A percentile compares a stretch with the other conserved stretches of the same genome.
Evolutionary conservation across 176 grass and related monocot species (phyloP).

Genomic region (Elymus sibiricus): DNA sequence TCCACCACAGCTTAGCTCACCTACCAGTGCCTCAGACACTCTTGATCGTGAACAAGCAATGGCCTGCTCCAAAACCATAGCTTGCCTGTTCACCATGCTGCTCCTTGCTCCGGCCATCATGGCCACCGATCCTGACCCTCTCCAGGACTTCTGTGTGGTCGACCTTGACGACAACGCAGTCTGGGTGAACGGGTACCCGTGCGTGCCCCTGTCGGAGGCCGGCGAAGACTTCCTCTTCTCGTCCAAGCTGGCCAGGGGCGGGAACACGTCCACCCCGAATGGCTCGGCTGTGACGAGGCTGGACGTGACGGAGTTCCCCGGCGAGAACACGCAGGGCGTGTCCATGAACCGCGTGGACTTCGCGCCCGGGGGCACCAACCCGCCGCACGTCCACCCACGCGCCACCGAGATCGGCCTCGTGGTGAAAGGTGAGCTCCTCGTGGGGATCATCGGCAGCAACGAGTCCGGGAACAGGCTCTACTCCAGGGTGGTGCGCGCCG

Average conservation of each 20-base stretch:
- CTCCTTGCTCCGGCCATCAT: constrained; percentile 1
- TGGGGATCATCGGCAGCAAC: constrained; percentile 43
- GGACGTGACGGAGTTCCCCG: constrained; percentile 34
- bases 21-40: neutral
- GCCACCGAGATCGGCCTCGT: constrained; percentile 45
- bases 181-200: constrained; percentile 43
- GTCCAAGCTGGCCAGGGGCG: neutral
- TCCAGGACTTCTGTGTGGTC: constrained; percentile 72
- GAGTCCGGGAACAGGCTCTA: constrained; percentile 27
- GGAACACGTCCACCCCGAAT: constrained; percentile 38
- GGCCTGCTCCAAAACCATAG: neutral
- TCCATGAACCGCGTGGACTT: constrained; percentile 82
- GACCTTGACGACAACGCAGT: neutral
- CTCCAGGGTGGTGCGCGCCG: constrained; percentile 40
- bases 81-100: neutral
- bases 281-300: constrained; percentile 22
- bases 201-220: constrained; percentile 2
- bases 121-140: constrained; percentile 33
- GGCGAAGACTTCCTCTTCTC: constrained; percentile 55
- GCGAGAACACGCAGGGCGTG: constrained; percentile 57
- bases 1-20: neutral
- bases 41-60: neutral
- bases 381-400: constrained; percentile 58
- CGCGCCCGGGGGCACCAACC: constrained; percentile 55
- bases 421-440: constrained; percentile 31